Evolutionary conservation across 495 filamentous ascomycete genomes (phyloP).

Genomic region (Platismatia glauca): DNA sequence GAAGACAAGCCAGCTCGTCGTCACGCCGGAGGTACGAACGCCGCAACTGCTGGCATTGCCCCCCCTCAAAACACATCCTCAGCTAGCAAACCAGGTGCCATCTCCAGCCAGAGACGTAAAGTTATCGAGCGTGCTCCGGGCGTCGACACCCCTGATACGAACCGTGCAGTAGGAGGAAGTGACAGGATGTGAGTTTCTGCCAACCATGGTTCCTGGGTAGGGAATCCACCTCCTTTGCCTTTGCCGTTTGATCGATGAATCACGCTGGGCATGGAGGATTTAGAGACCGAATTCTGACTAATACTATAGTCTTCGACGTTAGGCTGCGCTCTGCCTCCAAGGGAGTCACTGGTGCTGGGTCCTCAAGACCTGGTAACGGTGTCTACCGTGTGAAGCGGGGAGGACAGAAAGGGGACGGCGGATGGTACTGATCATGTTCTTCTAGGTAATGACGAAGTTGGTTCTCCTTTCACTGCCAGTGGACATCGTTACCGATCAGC

Average conservation of each 20-base stretch:
- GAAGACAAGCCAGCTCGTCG: conserved; percentile 61
- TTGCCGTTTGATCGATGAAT: conserved; percentile 60
- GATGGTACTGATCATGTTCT: conserved; percentile 42
- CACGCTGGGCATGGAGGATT: conserved; percentile 69
- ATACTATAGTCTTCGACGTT: conserved; percentile 81
- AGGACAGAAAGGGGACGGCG: conserved; percentile 44
- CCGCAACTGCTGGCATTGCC: conserved; percentile 49
- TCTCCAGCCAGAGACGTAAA: conserved; percentile 75
- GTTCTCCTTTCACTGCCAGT: conserved; percentile 7
- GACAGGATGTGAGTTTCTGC: conserved; percentile 97
- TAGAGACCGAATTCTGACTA: conserved; percentile 56
- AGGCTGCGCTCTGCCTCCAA: conserved; percentile 94
- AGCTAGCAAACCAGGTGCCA: conserved; percentile 60
- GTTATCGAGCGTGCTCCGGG: conserved; percentile 56
- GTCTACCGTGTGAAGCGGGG: conserved; percentile 71
- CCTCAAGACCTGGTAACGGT: conserved; percentile 51
- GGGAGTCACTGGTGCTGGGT: conserved; percentile 55
- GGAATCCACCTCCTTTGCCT: conserved; percentile 77
- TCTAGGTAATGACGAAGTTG: conserved; percentile 13
- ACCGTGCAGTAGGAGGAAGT: conserved; percentile 81
- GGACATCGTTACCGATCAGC: conserved; percentile 14
- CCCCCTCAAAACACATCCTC: conserved; percentile 45
- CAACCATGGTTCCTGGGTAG: conserved; percentile 85
- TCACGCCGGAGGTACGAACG: conserved; percentile 47
- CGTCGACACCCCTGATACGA: conserved; percentile 74